Percentiles rank a stretch among this genome's conserved stretches.
Conservation (phyloP, 495 filamentous ascomycete species). For the Massariosphaeria phaeospora region DNA sequence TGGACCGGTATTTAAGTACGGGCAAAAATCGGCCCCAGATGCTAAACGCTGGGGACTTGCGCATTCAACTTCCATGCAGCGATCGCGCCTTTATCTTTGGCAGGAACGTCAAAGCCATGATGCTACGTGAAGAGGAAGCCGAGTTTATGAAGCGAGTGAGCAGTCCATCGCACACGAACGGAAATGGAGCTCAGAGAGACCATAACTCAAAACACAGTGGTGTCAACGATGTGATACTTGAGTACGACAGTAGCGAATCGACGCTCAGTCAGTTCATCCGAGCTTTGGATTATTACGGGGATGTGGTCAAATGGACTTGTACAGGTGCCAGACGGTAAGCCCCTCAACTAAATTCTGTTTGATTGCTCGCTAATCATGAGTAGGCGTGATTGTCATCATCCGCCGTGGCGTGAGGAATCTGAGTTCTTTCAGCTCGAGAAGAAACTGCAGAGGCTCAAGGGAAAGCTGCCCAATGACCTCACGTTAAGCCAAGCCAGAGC, state of each 20-base stretch:
- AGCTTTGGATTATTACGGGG: constrained; percentile 72
- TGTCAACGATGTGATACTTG: constrained; percentile 9
- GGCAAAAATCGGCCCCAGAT: constrained; percentile 69
- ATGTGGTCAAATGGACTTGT: constrained; percentile 70
- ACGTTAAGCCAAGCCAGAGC: constrained; percentile 70
- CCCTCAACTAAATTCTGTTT: background rate
- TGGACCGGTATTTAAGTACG: constrained; percentile 73
- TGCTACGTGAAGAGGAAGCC: constrained; percentile 35
- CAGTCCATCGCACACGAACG: constrained; percentile 35
- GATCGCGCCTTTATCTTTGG: constrained; percentile 63
- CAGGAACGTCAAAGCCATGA: constrained; percentile 52
- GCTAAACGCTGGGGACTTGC: constrained; percentile 61
- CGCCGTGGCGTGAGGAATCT: constrained; percentile 37
- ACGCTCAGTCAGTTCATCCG: constrained; percentile 72
- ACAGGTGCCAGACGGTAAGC: constrained; percentile 59
- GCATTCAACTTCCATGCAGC: constrained; percentile 62
- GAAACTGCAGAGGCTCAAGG: constrained; percentile 62
- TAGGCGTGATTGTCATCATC: constrained; percentile 38
- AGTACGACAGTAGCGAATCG: constrained; percentile 48
- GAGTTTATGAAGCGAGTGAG: constrained; percentile 22
- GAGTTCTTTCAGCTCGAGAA: constrained; percentile 52
- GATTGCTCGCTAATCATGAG: background rate
- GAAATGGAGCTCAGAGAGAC: constrained; percentile 44
- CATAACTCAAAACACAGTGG: constrained; percentile 22
- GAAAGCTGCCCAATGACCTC: constrained; percentile 62